phyloP scores from a whole-genome alignment of 2,329 filamentous ascomycete genomes.

The Xylaria sp. region DNA sequence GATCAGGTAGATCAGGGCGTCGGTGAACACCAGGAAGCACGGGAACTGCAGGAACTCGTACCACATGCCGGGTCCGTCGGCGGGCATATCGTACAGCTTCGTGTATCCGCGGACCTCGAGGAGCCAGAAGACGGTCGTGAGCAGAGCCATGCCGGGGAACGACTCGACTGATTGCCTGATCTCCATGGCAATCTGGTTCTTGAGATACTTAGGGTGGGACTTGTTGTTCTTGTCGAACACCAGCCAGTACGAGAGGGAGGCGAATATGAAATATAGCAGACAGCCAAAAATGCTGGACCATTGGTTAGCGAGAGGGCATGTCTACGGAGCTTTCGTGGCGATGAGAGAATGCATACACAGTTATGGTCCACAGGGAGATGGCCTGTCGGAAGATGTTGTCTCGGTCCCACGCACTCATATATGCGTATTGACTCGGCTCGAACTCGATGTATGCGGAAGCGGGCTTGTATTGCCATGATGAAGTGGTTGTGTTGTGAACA shows the following conservation, averaged over 20 bases:
- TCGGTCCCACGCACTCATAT: constrained; percentile 78
- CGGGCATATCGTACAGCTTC: constrained; percentile 85
- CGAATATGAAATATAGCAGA: constrained; percentile 84
- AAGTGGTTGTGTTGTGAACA: constrained; percentile 60
- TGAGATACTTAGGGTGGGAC: constrained; percentile 92
- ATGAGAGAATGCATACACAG: constrained; percentile 71
- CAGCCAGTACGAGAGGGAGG: constrained; percentile 84
- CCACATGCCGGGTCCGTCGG: constrained; percentile 78
- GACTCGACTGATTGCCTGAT: constrained; percentile 81
- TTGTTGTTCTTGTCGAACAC: constrained; percentile 92
- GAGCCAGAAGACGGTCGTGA: constrained; percentile 85
- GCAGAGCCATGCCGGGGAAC: constrained; percentile 83
- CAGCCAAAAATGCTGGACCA: constrained; percentile 80
- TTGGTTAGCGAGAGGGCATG: constrained; percentile 32
- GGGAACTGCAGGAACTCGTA: constrained; percentile 89
- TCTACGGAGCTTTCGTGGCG: background rate
- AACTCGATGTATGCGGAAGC: constrained; percentile 76
- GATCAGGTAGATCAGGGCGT: constrained; percentile 82
- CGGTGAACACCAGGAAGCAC: constrained; percentile 79
- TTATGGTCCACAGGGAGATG: constrained; percentile 81
- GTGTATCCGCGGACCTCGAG: constrained; percentile 84
- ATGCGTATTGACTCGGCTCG: constrained; percentile 78
- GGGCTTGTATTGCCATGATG: constrained; percentile 75
- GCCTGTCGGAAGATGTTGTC: constrained; percentile 82
- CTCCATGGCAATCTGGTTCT: constrained; percentile 89